Percentiles rank a stretch among this genome's conserved stretches.
phyloP scores from a whole-genome alignment of 768 basidiomycete species.

The Suillus brevipes region DNA sequence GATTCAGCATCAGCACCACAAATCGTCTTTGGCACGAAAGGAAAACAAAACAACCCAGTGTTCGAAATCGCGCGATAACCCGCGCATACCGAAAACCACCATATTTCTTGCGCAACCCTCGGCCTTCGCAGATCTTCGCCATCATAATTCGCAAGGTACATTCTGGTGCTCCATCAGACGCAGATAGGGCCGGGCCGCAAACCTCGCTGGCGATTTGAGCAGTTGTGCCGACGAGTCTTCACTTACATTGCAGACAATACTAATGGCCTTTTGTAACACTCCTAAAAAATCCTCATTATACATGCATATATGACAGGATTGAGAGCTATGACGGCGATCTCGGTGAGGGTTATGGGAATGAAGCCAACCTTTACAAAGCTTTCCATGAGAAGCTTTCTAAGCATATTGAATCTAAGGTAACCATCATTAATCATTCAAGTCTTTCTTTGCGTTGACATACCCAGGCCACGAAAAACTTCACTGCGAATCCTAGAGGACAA shows the following conservation, averaged over 20 bases:
- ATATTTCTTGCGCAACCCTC: not conserved
- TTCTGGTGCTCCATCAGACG: not conserved
- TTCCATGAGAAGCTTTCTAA: not conserved
- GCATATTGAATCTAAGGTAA: not conserved
- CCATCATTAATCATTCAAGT: not conserved
- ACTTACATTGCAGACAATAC: not conserved
- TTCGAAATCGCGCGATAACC: not conserved
- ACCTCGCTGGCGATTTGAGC: not conserved
- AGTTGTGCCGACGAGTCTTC: not conserved
- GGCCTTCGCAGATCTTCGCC: not conserved
- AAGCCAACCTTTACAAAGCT: not conserved
- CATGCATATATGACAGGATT: not conserved
- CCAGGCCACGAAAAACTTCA: not conserved
- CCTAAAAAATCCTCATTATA: not conserved
- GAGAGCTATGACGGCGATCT: not conserved
- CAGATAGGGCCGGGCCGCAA: not conserved
- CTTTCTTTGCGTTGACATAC: not conserved
- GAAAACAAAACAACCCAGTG: not conserved
- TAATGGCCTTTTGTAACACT: not conserved
- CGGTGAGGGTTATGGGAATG: not conserved
- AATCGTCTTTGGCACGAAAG: not conserved
- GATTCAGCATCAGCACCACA: not conserved
- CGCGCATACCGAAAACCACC: not conserved
- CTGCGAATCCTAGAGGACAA: not conserved
- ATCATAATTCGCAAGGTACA: not conserved